These are phyloP conservation scores for Penstemon eatonii DNA, from an alignment of 257 asterid genomes.

Conservation along the genomic window DNA sequence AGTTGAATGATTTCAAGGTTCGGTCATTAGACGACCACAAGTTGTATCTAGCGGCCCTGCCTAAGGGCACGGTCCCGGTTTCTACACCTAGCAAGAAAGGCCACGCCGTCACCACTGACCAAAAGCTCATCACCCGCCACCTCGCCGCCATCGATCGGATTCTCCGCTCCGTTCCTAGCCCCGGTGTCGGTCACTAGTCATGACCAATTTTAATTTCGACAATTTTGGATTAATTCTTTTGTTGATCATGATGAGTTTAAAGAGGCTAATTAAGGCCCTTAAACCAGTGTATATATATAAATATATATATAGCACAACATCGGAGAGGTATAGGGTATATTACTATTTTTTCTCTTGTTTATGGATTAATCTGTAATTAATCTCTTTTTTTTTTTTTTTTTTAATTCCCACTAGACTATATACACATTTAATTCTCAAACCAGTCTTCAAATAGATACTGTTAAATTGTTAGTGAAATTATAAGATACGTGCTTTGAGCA, in stretches of 20 bases:
- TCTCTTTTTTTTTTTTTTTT: background rate
- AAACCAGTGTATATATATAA: conserved; percentile 17
- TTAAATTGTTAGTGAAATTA: too few relatives aligned
- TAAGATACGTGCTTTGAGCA: background rate
- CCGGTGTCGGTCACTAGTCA: conserved; percentile 61
- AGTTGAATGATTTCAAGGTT: background rate
- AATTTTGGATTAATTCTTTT: conserved; percentile 35
- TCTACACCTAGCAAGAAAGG: conserved; percentile 60
- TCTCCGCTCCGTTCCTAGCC: conserved; percentile 77
- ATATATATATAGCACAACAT: background rate
- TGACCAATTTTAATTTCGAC: background rate
- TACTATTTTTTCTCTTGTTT: background rate
- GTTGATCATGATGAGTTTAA: conserved; percentile 2
- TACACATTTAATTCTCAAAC: background rate
- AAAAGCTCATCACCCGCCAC: conserved; percentile 54
- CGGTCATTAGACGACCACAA: conserved; percentile 28
- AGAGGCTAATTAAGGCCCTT: conserved; percentile 14
- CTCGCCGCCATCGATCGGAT: conserved; percentile 50
- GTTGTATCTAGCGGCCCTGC: conserved; percentile 44
- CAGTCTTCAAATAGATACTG: background rate
- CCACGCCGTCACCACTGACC: conserved; percentile 40
- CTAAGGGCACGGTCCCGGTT: conserved; percentile 53
- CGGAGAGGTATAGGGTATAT: background rate
- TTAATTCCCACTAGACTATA: background rate
- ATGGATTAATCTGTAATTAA: background rate